phyloP scores from a whole-genome alignment of 1,139 yeast species.

The Taiozyma sp. region DNA sequence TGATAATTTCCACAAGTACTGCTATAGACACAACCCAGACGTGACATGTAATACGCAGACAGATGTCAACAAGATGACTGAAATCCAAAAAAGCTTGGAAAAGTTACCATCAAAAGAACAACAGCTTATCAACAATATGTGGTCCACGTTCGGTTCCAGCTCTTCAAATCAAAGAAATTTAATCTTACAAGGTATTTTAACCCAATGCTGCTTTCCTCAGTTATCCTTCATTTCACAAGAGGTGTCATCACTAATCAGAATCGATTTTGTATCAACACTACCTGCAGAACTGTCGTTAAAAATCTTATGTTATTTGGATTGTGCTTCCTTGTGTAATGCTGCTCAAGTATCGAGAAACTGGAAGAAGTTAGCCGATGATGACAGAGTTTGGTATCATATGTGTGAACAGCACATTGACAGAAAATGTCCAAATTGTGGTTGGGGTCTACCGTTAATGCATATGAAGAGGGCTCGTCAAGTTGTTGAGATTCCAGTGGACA shows the following conservation, averaged over 20 bases:
- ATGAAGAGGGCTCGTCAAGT: constrained; percentile 68
- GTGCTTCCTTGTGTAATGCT: constrained; percentile 86
- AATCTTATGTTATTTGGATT: constrained; percentile 83
- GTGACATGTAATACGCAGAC: constrained; percentile 65
- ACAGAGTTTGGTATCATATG: constrained; percentile 96
- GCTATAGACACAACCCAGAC: constrained; percentile 92
- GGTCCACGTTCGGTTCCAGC: constrained; percentile 78
- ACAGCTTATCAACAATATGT: constrained; percentile 67
- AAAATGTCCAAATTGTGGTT: constrained; percentile 96
- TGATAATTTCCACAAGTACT: constrained; percentile 59
- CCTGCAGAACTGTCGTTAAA: constrained; percentile 85
- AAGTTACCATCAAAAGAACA: constrained; percentile 57
- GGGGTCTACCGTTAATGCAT: constrained; percentile 94
- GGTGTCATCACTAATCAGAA: constrained; percentile 72
- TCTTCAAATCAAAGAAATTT: constrained; percentile 64
- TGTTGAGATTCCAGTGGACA: constrained; percentile 15
- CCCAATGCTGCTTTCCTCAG: constrained; percentile 95
- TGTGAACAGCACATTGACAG: constrained; percentile 97
- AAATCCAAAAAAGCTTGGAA: constrained; percentile 53
- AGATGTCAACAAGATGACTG: constrained; percentile 61
- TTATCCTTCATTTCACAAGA: constrained; percentile 78
- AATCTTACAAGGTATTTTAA: constrained; percentile 75
- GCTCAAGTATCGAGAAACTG: constrained; percentile 87
- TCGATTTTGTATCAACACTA: constrained; percentile 80
- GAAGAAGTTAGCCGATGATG: constrained; percentile 91